Base-by-base conservation (phyloP, 441 rosid species). In the Capsella rubella region DNA sequence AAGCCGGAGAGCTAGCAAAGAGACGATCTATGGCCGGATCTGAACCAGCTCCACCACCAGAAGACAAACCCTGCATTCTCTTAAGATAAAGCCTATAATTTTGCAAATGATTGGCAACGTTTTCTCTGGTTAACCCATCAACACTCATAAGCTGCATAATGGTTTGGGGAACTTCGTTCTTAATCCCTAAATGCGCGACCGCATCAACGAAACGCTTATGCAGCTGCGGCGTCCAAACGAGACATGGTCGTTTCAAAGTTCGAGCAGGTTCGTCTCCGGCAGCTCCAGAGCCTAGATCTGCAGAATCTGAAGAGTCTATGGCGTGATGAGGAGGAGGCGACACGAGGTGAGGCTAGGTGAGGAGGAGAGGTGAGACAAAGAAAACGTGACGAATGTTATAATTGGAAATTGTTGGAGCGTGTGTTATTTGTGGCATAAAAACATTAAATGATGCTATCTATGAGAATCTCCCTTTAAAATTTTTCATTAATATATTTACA, bases 111-210 rank as follows among this genome's bases (percentile, higher is more conserved):
- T 97, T 93, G 1, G 98, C 98, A 5, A 93, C 98, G 77, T 93
- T 93, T 75, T 93, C 98, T 61, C 97, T 76, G 2, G 97, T 93
- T 60, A 93, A 74, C 10, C 98, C 98, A 64, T 91, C 98, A 2
- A 93, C 97, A 64, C 93, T 93, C 98, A 91, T 93, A 34, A 93
- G 83, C 86, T 89, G 95, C 98, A 93, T 93, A 82, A 93, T 93
- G n/a, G 98, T 90, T 78, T 93, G 91, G 0, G 98, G 98, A 37
- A 93, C 97, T 0, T 96, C 98, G 82, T 93, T 91, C 74, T 93
- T 93, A 42, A 93, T 91, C 69, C 98, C 98, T 49, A 91, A 73
- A 68, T 93, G 96, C 0, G 96, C 96, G 45, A 91, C 97, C 2
- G 93, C 98, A 40, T 93, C 98, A 5, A 93, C 97, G 37, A 91